Percentiles rank a stretch among this genome's conserved stretches.
phyloP scores from a whole-genome alignment of 2,329 filamentous ascomycete species.

The Botrytis fabae region DNA sequence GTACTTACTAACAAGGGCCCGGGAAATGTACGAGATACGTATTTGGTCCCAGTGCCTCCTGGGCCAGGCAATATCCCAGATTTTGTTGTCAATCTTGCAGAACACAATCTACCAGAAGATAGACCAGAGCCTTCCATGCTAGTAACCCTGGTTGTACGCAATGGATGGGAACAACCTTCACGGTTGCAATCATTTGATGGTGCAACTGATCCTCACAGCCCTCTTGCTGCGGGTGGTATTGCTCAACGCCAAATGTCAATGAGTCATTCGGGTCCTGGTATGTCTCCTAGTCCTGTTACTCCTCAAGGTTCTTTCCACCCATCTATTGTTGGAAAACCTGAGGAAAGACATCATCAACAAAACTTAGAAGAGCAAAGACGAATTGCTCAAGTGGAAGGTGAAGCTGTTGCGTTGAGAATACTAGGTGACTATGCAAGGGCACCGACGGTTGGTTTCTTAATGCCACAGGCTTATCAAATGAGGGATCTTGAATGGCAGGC shows the following conservation, averaged over 20 bases:
- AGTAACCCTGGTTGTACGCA: conserved; percentile 80
- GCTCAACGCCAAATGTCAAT: conserved; percentile 50
- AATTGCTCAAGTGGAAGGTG: conserved; percentile 50
- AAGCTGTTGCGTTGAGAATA: conserved; percentile 60
- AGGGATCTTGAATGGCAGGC: conserved; percentile 72
- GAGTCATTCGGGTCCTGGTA: conserved; percentile 49
- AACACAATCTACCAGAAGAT: conserved; percentile 73
- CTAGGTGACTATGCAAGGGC: conserved; percentile 61
- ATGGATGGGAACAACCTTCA: conserved; percentile 45
- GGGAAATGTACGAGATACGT: conserved; percentile 82
- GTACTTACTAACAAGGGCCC: conserved; percentile 77
- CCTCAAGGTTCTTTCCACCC: conserved; percentile 42
- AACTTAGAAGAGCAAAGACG: conserved; percentile 41
- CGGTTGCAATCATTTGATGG: conserved; percentile 30
- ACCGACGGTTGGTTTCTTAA: conserved; percentile 67
- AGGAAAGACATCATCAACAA: conserved; percentile 43
- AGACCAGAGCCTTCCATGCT: conserved; percentile 76
- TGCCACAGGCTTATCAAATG: conserved; percentile 68
- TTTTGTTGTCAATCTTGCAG: conserved; percentile 85
- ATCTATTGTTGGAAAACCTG: conserved; percentile 26
- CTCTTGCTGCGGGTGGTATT: conserved; percentile 41
- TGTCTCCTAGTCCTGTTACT: conserved; percentile 52
- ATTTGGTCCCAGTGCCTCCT: conserved; percentile 80
- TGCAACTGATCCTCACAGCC: conserved; percentile 36
- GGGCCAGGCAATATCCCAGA: conserved; percentile 73